phyloP scores from a whole-genome alignment of 768 basidiomycete genomes.

The Russula emetica region DNA sequence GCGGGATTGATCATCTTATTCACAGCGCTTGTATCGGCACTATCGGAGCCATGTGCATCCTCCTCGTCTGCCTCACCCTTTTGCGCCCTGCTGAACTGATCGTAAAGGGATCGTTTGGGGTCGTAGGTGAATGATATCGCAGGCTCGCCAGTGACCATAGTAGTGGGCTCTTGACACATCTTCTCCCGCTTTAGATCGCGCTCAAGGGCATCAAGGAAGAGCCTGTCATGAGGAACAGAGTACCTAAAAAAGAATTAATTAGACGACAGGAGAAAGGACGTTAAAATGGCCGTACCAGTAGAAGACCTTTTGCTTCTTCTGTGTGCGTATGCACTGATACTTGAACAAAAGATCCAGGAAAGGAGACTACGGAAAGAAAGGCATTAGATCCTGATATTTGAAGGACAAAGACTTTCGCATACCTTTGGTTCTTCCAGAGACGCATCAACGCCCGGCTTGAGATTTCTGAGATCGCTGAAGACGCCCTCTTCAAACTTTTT shows the following conservation, averaged over 20 bases:
- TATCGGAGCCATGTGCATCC: conserved; percentile 29
- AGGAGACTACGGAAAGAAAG: conserved; percentile 59
- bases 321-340: conserved; percentile 93
- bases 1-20: conserved; percentile 28
- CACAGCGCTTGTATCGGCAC: conserved; percentile 14
- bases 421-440: conserved; percentile 96
- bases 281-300: conserved; percentile 63
- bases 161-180: conserved; percentile 83
- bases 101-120: conserved; percentile 76
- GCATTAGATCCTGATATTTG: conserved; percentile 18
- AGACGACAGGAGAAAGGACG: background rate
- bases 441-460: conserved; percentile 91
- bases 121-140: conserved; percentile 88
- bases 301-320: conserved; percentile 99
- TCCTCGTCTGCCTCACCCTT: conserved; percentile 35
- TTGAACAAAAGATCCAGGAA: conserved; percentile 94
- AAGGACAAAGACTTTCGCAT: conserved; percentile 9
- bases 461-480: conserved; percentile 86
- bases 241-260: conserved; percentile 58
- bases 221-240: conserved; percentile 93
- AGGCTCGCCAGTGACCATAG: conserved; percentile 70
- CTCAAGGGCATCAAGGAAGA: conserved; percentile 95
- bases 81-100: conserved; percentile 66
- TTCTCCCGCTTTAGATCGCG: conserved; percentile 95
- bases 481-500: conserved; percentile 99